These are phyloP conservation scores for Hypholoma fasciculare DNA, from an alignment of 768 basidiomycete genomes.

Conservation along the genomic window DNA sequence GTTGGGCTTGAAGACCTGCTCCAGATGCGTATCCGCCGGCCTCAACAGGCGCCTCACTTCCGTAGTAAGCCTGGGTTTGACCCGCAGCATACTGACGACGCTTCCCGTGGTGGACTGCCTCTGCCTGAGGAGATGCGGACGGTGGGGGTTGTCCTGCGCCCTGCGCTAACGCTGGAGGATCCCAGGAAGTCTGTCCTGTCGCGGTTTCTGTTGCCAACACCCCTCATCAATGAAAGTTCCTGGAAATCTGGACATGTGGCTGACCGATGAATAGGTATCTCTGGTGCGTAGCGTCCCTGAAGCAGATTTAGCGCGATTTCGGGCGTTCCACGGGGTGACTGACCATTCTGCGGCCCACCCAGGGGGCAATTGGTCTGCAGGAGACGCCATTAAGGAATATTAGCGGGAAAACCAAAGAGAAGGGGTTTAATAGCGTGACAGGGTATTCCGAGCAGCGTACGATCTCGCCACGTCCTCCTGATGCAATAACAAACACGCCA, in stretches of 20 bases:
- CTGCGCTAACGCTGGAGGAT: slow-evolving; percentile 54
- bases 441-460: slow-evolving; percentile 16
- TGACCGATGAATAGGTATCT: slow-evolving; percentile 88
- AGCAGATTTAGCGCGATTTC: slow-evolving; percentile 18
- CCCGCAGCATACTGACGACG: slow-evolving; percentile 94
- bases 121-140: slow-evolving; percentile 32
- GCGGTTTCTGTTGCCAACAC: slow-evolving; percentile 64
- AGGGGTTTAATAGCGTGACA: slow-evolving; percentile 18
- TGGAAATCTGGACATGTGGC: slow-evolving; percentile 29
- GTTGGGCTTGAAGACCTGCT: slow-evolving; percentile 39
- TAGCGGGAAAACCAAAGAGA: slow-evolving; percentile 9
- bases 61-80: slow-evolving; percentile 89
- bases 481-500: slow-evolving; percentile 21
- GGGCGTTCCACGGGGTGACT: slow-evolving; percentile 17
- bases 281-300: slow-evolving; percentile 79
- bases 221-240: slow-evolving; percentile 18
- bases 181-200: slow-evolving; percentile 89
- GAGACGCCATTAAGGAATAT: slow-evolving; percentile 42
- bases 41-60: slow-evolving; percentile 44
- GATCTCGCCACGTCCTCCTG: slow-evolving; percentile 25
- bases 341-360: slow-evolving; percentile 96
- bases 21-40: slow-evolving; percentile 39
- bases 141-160: slow-evolving; percentile 51
- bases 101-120: slow-evolving; percentile 52
- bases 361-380: slow-evolving; percentile 73